Evolutionary conservation across 208 protist genomes (phyloP), one percentile per base, ranked within the genome.

Genomic region (Leishmania guyanensis): DNA sequence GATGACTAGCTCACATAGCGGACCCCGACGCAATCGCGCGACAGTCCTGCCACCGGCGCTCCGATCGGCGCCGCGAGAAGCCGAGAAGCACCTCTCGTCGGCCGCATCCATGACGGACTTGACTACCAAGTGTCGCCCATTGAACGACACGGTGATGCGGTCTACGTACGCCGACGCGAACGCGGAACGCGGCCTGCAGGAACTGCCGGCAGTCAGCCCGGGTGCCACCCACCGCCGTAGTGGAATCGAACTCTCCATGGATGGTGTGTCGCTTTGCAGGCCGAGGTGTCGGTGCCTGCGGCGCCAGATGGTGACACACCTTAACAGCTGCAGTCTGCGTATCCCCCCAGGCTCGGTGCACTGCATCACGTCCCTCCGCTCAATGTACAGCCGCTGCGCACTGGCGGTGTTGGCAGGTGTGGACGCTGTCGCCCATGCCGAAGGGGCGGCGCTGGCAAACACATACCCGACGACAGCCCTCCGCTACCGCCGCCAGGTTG

Each of bases 371-470:
- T 75, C 95, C 5, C 72, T 95, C 20, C 79, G 78, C 36, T 82
- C 91, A 12, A 53, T 86, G 29, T 84, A 94, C 73, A 70, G 65
- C 8, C 62, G 86, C 36, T 53, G 75, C 16, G 65, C 79, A 4
- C 17, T 82, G 54, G 88, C 84, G 22, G 84, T 79, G 54, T 29
- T 86, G 66, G 80, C 69, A 4, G 88, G 87, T n/a, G 90, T 94
- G 46, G 87, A 94, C 79, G 88, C 88, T 1, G 85, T 91, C 20
- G 89, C 92, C 20, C 85, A 92, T 43, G 73, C 82, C 20, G 83
- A 79, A 17, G 91, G 88, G 12, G 90, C 89, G 16, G 86, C 90
- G 17, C 86, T 95, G 62, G 85, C 87, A 36, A 88, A 89, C 29
- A 85, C 88, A 29, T 75, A 75, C n/a, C 73, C 69, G 5, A 87